Base-by-base conservation (phyloP, 306 rosid species). In the Citrullus colocynthis region DNA sequence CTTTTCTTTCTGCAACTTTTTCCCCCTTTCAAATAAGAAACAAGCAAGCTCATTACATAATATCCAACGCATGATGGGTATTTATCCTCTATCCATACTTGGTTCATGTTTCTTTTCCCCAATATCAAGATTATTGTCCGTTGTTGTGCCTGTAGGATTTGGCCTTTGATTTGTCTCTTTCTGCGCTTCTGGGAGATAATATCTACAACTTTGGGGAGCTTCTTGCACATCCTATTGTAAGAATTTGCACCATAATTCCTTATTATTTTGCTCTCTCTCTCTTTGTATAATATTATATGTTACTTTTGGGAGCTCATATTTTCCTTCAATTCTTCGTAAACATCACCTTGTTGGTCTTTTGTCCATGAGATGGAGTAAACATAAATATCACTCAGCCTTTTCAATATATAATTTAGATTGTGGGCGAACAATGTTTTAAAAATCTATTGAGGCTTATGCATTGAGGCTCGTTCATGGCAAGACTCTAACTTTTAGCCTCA, bases 131-230 rank as follows among this genome's bases (percentile, higher is more conserved):
- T 20, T 34, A 63, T 17, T 83, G 12, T 32, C 52, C 70, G 6
- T 78, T 80, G 80, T 21, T 11, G 48, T 79, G 1, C 67, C 78
- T 42, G 75, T 80, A 96, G 99, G 99, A 96, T 90, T 82, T 96
- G 90, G 97, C 98, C 7, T 96, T 93, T 86, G 99, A 96, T 86
- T 83, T 96, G 75, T 96, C 98, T 61, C 99, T 96, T 63, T 91
- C 99, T 82, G 99, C 99, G 6, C 91, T 96, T 17, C 84, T 93
- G 78, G 99, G 99, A 81, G 99, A 96, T 73, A 96, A 96, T 83
- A 93, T 96, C 81, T 93, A 96, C 94, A 96, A 96, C 87, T 96
- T 96, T 55, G 99, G 99, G 75, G 99, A 96, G 84, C 87, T 96
- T 74, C 98, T 96, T 70, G 99, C 97, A 59, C 99, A 96, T 82